Conservation (phyloP, 768 basidiomycete species). For the Lanmaoa pseudosensibilis region DNA sequence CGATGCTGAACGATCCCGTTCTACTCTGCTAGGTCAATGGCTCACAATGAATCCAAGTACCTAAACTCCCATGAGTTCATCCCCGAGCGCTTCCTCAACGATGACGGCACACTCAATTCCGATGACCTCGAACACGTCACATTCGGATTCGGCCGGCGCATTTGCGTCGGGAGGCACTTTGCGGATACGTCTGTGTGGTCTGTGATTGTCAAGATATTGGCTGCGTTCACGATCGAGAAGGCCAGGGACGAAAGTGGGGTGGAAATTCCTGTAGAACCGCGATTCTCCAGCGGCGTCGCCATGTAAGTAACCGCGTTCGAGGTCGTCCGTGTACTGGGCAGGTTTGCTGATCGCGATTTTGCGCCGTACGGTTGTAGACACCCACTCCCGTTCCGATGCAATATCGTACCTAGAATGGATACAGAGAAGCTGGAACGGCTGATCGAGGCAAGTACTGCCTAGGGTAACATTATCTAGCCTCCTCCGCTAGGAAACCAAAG, state of each 20-base stretch:
- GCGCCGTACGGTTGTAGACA: neutral
- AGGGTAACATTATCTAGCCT: neutral
- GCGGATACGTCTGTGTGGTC: constrained; percentile 27
- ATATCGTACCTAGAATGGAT: constrained; percentile 11
- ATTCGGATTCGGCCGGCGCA: constrained; percentile 33
- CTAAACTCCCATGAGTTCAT: constrained; percentile 37
- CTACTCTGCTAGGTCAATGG: constrained; percentile 4
- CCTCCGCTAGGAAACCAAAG: neutral
- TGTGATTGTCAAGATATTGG: constrained; percentile 18
- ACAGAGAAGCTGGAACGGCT: constrained; percentile 10
- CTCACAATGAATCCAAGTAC: constrained; percentile 33
- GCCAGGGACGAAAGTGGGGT: constrained; percentile 19
- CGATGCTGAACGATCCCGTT: too few relatives aligned
- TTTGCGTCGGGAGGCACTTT: constrained; percentile 31
- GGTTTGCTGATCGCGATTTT: constrained; percentile 1
- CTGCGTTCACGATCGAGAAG: constrained; percentile 17
- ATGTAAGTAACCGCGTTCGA: constrained; percentile 10
- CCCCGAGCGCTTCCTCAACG: constrained; percentile 42
- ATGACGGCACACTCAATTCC: constrained; percentile 18
- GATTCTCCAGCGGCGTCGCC: neutral
- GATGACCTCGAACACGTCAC: constrained; percentile 11
- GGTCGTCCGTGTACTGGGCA: neutral
- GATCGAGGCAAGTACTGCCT: constrained; percentile 15
- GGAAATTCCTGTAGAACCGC: constrained; percentile 21
- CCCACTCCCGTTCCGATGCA: constrained; percentile 19